Evolutionary conservation across 148 eudicot species (phyloP), one percentile per base, ranked within the genome.

Genomic region (Persicaria tinctoria): DNA sequence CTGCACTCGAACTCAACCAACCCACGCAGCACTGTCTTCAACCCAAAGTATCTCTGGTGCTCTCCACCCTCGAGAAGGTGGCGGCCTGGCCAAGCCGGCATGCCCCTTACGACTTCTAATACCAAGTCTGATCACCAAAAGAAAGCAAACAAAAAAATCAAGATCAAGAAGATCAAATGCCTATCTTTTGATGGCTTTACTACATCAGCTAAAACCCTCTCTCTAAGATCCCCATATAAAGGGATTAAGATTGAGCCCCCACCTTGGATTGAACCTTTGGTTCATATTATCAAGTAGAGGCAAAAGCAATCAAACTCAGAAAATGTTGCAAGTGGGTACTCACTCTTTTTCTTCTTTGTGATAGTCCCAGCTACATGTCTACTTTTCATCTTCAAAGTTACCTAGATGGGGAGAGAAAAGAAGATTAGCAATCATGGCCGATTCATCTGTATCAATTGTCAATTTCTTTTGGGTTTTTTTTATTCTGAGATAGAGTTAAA

Each of bases 361-460:
- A 87, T 76, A 49, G 92, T 84, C 27, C 84, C 89, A 20, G 79
- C 95, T 32, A 86, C 95, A 76, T 86, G 90, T 77, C 80, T 90
- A 74, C 97, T 92, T 88, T 90, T 92, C 97, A 92, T 92, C 84
- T 92, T 92, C 76, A 92, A 85, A 81, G 87, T 81, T 75, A 92
- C 97, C 93, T 91, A 46, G 48, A 46, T 0, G 32, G 18, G 18
- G 5, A 23, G 6, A 10, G 12, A 38, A 13, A 7, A 70, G 7
- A 47, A 18, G 8, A 70, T 13, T 23, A 72, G 16, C 70, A 73
- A 53, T 13, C 59, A 54, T 46, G 73, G 53, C 10, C 38, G 54
- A 70, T 46, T 68, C 45, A 68, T 68, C 50, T 68, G 72, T 13
- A 68, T 47, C 54, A 51, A n/a, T n/a, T 45, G 41, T 70, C 53